Base-by-base conservation (phyloP, 148 eudicot species). In the Camellia sinensis region DNA sequence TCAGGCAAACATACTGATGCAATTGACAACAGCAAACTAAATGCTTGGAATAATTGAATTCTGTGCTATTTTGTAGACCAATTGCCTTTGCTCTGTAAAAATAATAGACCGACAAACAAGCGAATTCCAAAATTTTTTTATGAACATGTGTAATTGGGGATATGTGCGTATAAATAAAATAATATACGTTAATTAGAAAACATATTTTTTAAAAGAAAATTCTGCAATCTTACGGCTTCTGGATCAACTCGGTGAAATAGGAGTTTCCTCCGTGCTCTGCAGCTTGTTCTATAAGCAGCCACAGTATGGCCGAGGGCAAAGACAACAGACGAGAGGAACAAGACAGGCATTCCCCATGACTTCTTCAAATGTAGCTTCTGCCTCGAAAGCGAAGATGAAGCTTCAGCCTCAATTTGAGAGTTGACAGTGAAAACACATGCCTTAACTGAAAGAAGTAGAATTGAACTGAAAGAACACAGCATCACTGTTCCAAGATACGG, bases 281-380 rank as follows among this genome's bases (percentile, higher is more conserved):
- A 92, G 85, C 98, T 96, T 11, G 93, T 90, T 65, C 95, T 91
- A 77, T 96, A 96, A 63, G 99, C 98, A 84, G 94, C 84, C 52
- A 96, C 97, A 79, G 88, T 92, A 84, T 96, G 99, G 53, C 99
- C 99, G 53, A 96, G 94, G 77, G 99, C 97, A 92, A 96, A 92
- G 40, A 96, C 98, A 67, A 92, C 94, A 48, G 99, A 96, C 21
- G 99, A 94, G 67, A 96, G 84, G 83, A 94, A 96, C 89, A 96
- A 81, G 56, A 96, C 95, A n/a, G 97, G 99, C 99, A 96, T 96
- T 79, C 97, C 98, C 99, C 99, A 96, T n/a, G 98, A 92, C 85
- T 92, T 96, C 85, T 96, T 96, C 63, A 94, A 82, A 81, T 96
- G 95, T 64, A 96, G 91, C 84, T 86, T 89, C 72, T 90, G 87